Conservation (phyloP, 2,329 filamentous ascomycete genomes). For the Ploettnerulaceae sp. region DNA sequence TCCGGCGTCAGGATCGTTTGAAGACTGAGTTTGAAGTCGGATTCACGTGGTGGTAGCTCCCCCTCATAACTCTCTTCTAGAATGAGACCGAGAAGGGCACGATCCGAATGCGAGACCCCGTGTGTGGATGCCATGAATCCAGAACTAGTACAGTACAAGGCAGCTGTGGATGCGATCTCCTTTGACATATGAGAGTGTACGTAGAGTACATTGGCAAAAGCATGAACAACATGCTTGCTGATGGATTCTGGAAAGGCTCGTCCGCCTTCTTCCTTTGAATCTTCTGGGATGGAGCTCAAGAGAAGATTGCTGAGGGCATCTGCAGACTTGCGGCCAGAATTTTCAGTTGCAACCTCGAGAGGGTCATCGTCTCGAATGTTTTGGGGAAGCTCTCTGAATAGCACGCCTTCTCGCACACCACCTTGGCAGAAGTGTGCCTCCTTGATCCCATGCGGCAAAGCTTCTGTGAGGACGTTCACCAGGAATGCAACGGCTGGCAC, state of each 20-base stretch:
- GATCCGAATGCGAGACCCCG: conserved; percentile 56
- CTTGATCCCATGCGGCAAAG: conserved; percentile 54
- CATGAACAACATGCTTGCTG: conserved; percentile 44
- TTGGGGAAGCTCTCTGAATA: conserved; percentile 50
- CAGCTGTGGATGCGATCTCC: conserved; percentile 52
- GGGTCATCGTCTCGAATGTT: conserved; percentile 49
- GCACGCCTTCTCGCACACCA: conserved; percentile 62
- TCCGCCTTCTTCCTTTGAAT: conserved; percentile 10
- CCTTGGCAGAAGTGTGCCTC: conserved; percentile 66
- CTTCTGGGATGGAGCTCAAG: conserved; percentile 41
- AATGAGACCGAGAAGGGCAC: conserved; percentile 56
- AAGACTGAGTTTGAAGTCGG: conserved; percentile 49
- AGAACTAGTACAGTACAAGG: conserved; percentile 58
- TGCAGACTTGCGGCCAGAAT: conserved; percentile 46
- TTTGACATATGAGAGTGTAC: conserved; percentile 46
- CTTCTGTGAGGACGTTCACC: conserved; percentile 56
- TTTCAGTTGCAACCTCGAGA: conserved; percentile 53
- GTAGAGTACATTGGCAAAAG: conserved; percentile 56
- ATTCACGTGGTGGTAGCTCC: conserved; percentile 54
- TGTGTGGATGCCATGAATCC: conserved; percentile 57
- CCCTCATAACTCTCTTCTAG: conserved; percentile 62
- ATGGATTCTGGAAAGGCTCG: conserved; percentile 39
- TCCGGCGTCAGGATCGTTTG: conserved; percentile 47
- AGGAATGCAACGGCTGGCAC: conserved; percentile 65
- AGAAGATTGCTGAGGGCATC: conserved; percentile 45